Conservation (phyloP, 2,329 filamentous ascomycete genomes). For the Helminthosporium solani region DNA sequence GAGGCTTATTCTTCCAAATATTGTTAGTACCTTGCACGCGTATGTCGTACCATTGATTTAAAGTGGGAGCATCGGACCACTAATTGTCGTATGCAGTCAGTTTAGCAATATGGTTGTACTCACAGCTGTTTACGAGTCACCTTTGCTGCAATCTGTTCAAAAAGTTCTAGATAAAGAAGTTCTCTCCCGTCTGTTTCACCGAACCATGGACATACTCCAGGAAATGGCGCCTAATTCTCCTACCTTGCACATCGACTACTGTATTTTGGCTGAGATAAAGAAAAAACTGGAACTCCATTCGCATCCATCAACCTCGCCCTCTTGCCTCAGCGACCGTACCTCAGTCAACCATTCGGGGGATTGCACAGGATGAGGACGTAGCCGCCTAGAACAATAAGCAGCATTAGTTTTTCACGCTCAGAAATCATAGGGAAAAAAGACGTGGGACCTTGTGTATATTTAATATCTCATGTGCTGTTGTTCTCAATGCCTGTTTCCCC, state of each 20-base stretch:
- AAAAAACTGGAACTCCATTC: slow-evolving; percentile 18
- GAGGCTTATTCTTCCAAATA: slow-evolving; percentile 86
- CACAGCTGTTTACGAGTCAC: slow-evolving; percentile 72
- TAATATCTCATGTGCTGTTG: no score
- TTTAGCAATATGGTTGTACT: slow-evolving; percentile 96
- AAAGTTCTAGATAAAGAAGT: slow-evolving; percentile 26
- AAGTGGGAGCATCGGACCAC: slow-evolving; percentile 22
- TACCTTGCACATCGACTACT: slow-evolving; percentile 70
- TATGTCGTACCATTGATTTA: slow-evolving; percentile 55
- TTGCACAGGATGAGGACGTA: no score
- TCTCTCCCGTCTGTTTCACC: slow-evolving; percentile 28
- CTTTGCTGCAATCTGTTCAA: slow-evolving; percentile 35
- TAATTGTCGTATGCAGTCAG: slow-evolving; percentile 62
- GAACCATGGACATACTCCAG: slow-evolving; percentile 73
- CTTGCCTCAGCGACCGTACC: no score
- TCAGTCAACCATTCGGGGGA: no score
- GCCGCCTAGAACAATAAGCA: no score
- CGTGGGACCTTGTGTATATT: no score
- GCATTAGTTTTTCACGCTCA: no score
- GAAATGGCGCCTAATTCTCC: slow-evolving; percentile 72
- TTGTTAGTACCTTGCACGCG: slow-evolving; percentile 94
- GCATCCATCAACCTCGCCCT: not conserved
- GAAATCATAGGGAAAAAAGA: no score
- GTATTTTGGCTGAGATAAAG: slow-evolving; percentile 61
- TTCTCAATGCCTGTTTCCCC: no score